Evolutionary conservation across 768 basidiomycete genomes (phyloP), one percentile per base, ranked within the genome.

Genomic region (Tricholoma hemisulphureum): DNA sequence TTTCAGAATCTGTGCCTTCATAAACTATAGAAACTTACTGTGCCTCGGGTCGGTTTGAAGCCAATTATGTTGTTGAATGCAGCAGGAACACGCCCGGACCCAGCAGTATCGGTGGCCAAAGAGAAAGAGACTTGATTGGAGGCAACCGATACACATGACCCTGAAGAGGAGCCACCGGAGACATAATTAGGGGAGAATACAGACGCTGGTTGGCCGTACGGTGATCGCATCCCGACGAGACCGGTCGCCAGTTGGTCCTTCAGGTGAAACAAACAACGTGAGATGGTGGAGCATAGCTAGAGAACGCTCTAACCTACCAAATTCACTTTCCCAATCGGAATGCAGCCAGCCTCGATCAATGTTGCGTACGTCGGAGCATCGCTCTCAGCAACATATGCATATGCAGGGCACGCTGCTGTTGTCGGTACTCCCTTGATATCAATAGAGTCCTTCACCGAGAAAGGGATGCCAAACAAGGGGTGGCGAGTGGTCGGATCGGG

Each of bases 51-150:
- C 8, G 46, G 46, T 29, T 49, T 49, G 26, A 49, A 49, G 26
- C 46, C 46, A 18, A 49, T 49, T n/a, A 49, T 49, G 46, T 49
- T 49, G 46, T 49, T 49, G 28, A 49, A 49, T 29, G 46, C 46
- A 18, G 46, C 46, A 28, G 46, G 46, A 29, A 49, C 46, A 49
- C 46, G 46, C 26, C 46, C 46, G 3, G 46, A 49, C 16, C 46
- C 46, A 18, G 46, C 46, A 18, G 46, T 49, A 28, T 49, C 46
- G 26, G 46, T 49, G n/a, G 28, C 46, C 46, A 49, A 49, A 29
- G 46, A 49, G n/a, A 49, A 49, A 29, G 46, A 49, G 26, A 49
- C 46, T 49, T 49, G 46, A 49, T 49, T 49, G 13, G 46, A 49
- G 16, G 46, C 46, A 18, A 49, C 46, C n/a, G 46, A 49, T 49